Percentiles rank a stretch among this genome's conserved stretches.
Conservation (phyloP, 1,284 basidiomycete species). For the Malassezia obtusa region DNA sequence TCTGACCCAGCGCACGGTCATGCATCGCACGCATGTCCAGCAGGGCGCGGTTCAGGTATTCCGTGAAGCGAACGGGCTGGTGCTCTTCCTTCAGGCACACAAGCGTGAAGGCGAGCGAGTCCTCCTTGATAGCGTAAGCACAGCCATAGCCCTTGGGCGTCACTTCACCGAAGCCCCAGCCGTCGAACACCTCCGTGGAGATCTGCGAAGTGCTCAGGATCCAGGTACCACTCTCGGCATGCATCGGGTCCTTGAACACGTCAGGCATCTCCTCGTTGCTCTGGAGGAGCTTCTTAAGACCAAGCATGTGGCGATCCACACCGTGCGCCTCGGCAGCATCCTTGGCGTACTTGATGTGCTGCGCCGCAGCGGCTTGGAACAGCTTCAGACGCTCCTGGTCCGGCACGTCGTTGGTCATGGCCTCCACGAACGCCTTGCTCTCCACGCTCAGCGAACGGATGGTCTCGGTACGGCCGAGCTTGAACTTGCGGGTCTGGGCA, state of each 20-base stretch:
- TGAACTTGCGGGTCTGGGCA: conserved; percentile 85
- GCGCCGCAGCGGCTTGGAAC: conserved; percentile 66
- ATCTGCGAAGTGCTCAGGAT: conserved; percentile 84
- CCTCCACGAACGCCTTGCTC: conserved; percentile 72
- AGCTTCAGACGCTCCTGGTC: conserved; percentile 60
- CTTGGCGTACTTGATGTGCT: conserved; percentile 76
- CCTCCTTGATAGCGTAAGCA: conserved; percentile 79
- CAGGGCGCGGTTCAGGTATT: conserved; percentile 48
- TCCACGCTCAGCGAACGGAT: conserved; percentile 77
- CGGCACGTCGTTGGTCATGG: conserved; percentile 61
- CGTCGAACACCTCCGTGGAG: conserved; percentile 70
- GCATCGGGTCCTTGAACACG: conserved; percentile 71
- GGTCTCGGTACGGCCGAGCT: conserved; percentile 84
- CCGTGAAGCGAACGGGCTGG: conserved; percentile 52
- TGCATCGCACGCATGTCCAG: conserved; percentile 47
- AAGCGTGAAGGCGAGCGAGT: conserved; percentile 83
- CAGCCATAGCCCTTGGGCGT: conserved; percentile 81
- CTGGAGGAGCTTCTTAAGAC: conserved; percentile 68
- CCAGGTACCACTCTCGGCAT: conserved; percentile 69
- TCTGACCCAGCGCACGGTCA: conserved; percentile 26
- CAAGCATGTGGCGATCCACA: conserved; percentile 91
- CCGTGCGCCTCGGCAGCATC: conserved; percentile 91
- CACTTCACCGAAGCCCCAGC: conserved; percentile 96
- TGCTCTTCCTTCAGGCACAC: conserved; percentile 61
- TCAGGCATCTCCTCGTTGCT: conserved; percentile 67